Evolutionary conservation across 108 stramenopile genomes (phyloP).

Genomic region (Conticribra guillardii): DNA sequence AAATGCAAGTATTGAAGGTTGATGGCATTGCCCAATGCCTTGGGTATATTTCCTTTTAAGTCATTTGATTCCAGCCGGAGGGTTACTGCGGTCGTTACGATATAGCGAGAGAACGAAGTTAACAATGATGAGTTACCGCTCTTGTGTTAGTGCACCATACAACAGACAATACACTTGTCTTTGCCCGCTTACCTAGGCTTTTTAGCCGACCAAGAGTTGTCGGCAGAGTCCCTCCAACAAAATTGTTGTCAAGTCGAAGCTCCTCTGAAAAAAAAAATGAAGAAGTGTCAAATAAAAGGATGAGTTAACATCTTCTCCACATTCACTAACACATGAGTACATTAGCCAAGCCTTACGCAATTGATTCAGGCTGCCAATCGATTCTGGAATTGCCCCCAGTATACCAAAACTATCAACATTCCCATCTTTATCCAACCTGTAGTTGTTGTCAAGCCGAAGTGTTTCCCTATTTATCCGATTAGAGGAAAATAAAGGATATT

Average conservation of each 20-base stretch:
- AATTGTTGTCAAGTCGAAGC: constrained; percentile 46
- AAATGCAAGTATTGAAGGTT: constrained; percentile 49
- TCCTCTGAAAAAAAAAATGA: constrained; percentile 9
- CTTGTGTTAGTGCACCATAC: constrained; percentile 8
- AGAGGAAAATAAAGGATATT: background rate
- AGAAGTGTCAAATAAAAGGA: background rate
- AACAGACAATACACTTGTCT: too few species aligned
- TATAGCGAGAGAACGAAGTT: background rate
- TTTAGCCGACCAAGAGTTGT: constrained; percentile 29
- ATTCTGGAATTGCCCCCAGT: constrained; percentile 34
- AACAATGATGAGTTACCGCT: background rate
- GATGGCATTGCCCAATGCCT: constrained; percentile 8
- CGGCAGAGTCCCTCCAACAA: constrained; percentile 35
- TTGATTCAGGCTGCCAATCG: constrained; percentile 38
- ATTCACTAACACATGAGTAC: too few species aligned
- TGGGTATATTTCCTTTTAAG: constrained; percentile 11
- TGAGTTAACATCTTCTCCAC: too few species aligned
- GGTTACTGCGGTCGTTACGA: constrained; percentile 1
- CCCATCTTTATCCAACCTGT: constrained; percentile 23
- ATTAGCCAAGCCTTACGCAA: constrained; percentile 12
- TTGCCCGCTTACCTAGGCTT: constrained; percentile 36
- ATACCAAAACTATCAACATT: constrained; percentile 32
- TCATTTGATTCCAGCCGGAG: constrained; percentile 24
- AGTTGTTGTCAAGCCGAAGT: constrained; percentile 44
- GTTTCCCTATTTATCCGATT: background rate